Evolutionary conservation across 2,329 filamentous ascomycete species (phyloP).

Genomic region (Gyromitra esculenta): DNA sequence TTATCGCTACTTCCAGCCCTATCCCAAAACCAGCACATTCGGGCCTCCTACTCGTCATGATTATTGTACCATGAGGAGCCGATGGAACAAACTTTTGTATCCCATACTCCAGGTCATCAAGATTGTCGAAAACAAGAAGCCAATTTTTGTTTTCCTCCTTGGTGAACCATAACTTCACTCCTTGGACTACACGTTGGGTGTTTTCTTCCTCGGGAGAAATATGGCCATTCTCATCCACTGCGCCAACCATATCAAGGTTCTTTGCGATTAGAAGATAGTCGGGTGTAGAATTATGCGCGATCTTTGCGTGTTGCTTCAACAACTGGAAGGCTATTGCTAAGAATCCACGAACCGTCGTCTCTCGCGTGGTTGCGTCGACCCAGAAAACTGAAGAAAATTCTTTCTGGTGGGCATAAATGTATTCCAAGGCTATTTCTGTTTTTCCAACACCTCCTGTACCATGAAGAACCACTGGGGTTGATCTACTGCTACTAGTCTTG

Average conservation of each 20-base stretch:
- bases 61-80: conserved; percentile 46
- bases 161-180: conserved; percentile 48
- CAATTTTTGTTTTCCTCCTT: not conserved
- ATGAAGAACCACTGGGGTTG: conserved; percentile 43
- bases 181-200: not conserved
- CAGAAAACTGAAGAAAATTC: conserved; percentile 56
- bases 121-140: conserved; percentile 14
- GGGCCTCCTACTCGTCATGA: conserved; percentile 39
- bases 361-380: conserved; percentile 48
- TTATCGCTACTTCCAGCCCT: not conserved
- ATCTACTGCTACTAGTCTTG: too few species aligned
- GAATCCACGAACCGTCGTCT: conserved; percentile 2
- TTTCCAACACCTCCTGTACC: conserved; percentile 55
- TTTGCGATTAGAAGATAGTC: not conserved
- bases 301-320: conserved; percentile 10
- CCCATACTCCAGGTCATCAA: conserved; percentile 41
- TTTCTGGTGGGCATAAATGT: conserved; percentile 40
- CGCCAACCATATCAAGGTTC: not conserved
- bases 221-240: not conserved
- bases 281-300: not conserved
- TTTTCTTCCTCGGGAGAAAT: not conserved
- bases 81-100: conserved; percentile 52
- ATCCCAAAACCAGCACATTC: not conserved
- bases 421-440: conserved; percentile 55
- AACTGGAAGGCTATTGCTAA: not conserved